phyloP scores from a whole-genome alignment of 1,284 basidiomycete genomes.

The Boletellus deceptivus region DNA sequence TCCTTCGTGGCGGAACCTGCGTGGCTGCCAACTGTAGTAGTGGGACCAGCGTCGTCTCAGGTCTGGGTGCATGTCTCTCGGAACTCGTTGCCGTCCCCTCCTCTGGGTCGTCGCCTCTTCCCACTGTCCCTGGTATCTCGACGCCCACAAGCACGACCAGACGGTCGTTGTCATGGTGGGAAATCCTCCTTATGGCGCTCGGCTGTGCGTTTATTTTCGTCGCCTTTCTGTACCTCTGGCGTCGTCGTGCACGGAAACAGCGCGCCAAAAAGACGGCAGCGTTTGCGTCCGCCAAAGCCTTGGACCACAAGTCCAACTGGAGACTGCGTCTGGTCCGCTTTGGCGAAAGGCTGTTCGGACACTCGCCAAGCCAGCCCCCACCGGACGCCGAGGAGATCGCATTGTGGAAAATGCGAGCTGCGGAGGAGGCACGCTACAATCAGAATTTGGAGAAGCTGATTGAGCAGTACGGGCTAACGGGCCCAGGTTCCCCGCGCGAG shows the following conservation, averaged over 20 bases:
- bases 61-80: conserved; percentile 74
- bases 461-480: conserved; percentile 49
- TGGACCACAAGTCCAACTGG: conserved; percentile 50
- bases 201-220: conserved; percentile 78
- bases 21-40: conserved; percentile 56
- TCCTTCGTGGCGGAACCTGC: conserved; percentile 65
- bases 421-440: conserved; percentile 51
- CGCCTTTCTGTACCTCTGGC: conserved; percentile 61
- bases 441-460: conserved; percentile 51
- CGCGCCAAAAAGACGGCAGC: conserved; percentile 61
- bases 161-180: conserved; percentile 65
- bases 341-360: conserved; percentile 57
- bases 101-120: conserved; percentile 47
- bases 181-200: conserved; percentile 77
- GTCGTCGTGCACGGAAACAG: conserved; percentile 63
- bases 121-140: conserved; percentile 57
- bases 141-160: conserved; percentile 35
- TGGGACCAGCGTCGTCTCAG: conserved; percentile 54
- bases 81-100: conserved; percentile 59
- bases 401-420: conserved; percentile 42
- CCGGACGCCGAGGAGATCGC: conserved; percentile 42
- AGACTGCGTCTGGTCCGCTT: conserved; percentile 53
- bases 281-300: conserved; percentile 61
- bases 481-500: conserved; percentile 34
- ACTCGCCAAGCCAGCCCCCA: conserved; percentile 31